Percentiles rank a stretch among this genome's conserved stretches.
phyloP scores from a whole-genome alignment of 2,329 filamentous ascomycete genomes.

The Aspergillus sp. region DNA sequence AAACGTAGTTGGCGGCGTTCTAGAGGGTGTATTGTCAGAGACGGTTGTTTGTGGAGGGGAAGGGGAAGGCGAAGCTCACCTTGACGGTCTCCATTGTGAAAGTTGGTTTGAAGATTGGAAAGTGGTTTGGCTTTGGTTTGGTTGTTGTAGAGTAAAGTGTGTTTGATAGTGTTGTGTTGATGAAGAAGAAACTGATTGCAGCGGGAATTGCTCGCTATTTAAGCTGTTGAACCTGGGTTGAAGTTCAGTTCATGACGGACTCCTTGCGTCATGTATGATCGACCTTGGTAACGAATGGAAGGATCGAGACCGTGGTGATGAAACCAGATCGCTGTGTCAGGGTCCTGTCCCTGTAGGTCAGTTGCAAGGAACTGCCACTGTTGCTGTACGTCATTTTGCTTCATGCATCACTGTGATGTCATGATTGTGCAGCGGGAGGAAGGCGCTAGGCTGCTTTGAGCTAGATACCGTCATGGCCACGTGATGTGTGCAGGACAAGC shows the following conservation, averaged over 20 bases:
- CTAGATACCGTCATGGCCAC: not conserved
- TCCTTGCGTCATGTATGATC: not conserved
- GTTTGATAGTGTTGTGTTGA: not conserved
- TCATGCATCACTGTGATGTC: not conserved
- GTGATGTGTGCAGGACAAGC: not conserved
- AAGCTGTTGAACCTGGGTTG: not conserved
- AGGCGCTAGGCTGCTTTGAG: not conserved
- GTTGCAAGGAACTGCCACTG: not conserved
- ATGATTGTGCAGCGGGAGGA: not conserved
- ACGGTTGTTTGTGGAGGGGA: not conserved
- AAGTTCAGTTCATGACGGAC: not conserved
- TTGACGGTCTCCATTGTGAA: conserved; percentile 9
- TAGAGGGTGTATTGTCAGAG: not conserved
- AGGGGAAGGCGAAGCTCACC: not conserved
- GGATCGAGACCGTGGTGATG: not conserved
- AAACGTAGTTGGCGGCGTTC: conserved; percentile 71
- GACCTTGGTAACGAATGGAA: not conserved
- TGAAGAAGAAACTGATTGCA: not conserved
- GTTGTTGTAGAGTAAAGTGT: not conserved
- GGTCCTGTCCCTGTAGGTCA: too few species aligned
- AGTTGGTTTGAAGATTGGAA: not conserved
- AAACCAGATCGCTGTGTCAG: not conserved
- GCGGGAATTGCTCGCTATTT: not conserved
- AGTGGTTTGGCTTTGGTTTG: too few species aligned
- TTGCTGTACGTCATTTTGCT: not conserved